These are phyloP conservation scores for Filobasidium uniguttulatum DNA, from an alignment of 1,284 basidiomycete genomes.

Conservation along the genomic window DNA sequence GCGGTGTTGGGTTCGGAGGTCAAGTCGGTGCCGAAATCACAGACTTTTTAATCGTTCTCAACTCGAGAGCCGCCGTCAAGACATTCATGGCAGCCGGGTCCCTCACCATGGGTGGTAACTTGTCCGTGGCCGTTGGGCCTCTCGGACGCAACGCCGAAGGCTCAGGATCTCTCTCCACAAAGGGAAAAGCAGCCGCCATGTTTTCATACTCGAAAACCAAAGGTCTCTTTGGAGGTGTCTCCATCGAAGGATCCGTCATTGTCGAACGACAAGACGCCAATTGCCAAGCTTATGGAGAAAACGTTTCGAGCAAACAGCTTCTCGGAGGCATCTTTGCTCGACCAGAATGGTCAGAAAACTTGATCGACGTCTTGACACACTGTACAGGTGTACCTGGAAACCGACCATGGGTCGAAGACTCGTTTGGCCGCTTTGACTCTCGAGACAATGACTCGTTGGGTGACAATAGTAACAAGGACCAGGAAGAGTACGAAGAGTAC, in stretches of 20 bases:
- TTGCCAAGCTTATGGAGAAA: slow-evolving; percentile 57
- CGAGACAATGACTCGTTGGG: neutral
- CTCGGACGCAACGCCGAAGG: slow-evolving; percentile 91
- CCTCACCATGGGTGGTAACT: slow-evolving; percentile 81
- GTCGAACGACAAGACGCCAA: slow-evolving; percentile 89
- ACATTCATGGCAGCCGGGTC: slow-evolving; percentile 93
- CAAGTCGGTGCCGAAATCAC: slow-evolving; percentile 58
- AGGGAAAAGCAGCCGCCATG: slow-evolving; percentile 86
- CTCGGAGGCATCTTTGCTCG: slow-evolving; percentile 60
- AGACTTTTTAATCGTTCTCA: slow-evolving; percentile 86
- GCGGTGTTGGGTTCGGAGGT: slow-evolving; percentile 76
- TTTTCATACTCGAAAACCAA: slow-evolving; percentile 91
- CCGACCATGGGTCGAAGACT: slow-evolving; percentile 53
- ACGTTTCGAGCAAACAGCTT: slow-evolving; percentile 61
- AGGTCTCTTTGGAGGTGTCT: slow-evolving; percentile 67
- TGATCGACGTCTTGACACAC: slow-evolving; percentile 59
- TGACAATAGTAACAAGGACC: slow-evolving; percentile 16
- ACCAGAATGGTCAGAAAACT: slow-evolving; percentile 59
- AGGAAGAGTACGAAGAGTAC: no score
- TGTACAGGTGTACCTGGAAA: slow-evolving; percentile 57
- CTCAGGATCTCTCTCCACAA: slow-evolving; percentile 67
- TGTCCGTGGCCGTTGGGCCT: slow-evolving; percentile 77
- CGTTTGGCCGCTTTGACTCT: neutral
- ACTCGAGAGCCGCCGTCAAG: slow-evolving; percentile 48
- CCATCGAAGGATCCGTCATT: slow-evolving; percentile 86